These are phyloP conservation scores for Penicillium griseofulvum DNA, from an alignment of 2,329 filamentous ascomycete species.

Conservation along the genomic window DNA sequence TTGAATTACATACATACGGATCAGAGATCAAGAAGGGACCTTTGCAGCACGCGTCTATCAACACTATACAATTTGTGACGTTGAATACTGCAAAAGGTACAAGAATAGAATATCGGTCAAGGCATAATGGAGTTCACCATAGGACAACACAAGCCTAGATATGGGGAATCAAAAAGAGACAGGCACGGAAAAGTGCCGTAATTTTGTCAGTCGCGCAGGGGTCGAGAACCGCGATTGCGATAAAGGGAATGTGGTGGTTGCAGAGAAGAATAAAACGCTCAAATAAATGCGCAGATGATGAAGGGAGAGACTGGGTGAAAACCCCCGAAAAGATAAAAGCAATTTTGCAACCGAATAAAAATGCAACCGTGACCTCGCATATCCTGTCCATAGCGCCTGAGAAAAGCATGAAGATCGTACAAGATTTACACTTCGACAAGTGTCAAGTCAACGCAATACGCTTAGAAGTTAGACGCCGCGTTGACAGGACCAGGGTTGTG, in stretches of 20 bases:
- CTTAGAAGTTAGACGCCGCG: conserved; percentile 51
- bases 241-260: conserved; percentile 23
- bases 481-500: conserved; percentile 51
- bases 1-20: conserved; percentile 28
- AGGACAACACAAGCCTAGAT: conserved; percentile 7
- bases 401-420: conserved; percentile 38
- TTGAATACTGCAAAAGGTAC: conserved; percentile 4
- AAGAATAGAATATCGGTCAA: conserved; percentile 11
- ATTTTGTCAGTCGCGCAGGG: conserved; percentile 13
- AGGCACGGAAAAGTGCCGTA: conserved; percentile 6
- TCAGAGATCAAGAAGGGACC: conserved; percentile 10
- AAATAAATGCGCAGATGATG: conserved; percentile 20
- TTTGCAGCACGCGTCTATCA: conserved; percentile 1
- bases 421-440: conserved; percentile 26
- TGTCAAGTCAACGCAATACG: conserved; percentile 1
- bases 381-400: conserved; percentile 32
- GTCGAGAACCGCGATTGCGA: conserved; percentile 12
- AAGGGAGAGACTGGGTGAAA: conserved; percentile 10
- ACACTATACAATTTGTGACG: conserved; percentile 6
- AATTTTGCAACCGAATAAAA: conserved; percentile 20
- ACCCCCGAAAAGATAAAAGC: conserved; percentile 11
- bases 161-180: conserved; percentile 23
- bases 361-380: conserved; percentile 23
- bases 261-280: not conserved
- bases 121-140: conserved; percentile 1